Evolutionary conservation across 2,329 filamentous ascomycete species (phyloP).

Genomic region (Colletotrichum tropicicola): DNA sequence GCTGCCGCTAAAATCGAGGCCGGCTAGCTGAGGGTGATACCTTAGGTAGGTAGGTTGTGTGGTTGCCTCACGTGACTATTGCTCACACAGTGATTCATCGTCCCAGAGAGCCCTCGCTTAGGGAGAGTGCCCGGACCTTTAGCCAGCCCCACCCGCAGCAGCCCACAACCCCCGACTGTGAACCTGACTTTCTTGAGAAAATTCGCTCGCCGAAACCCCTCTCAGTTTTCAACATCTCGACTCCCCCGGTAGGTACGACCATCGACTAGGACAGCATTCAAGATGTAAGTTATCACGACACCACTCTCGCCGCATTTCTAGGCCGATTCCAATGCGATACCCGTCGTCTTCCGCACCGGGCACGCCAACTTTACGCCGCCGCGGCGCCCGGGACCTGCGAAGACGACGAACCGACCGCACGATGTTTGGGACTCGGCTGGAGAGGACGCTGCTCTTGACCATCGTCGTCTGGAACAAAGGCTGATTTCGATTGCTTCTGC

Average conservation of each 20-base stretch:
- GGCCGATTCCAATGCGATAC: slow-evolving; percentile 20
- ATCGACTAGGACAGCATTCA: slow-evolving; percentile 47
- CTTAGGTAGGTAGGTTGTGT: too few species aligned
- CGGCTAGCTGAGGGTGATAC: too few species aligned
- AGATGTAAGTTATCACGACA: slow-evolving; percentile 46
- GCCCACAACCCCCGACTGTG: slow-evolving; percentile 47
- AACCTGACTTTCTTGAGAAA: slow-evolving; percentile 41
- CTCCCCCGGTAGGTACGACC: slow-evolving; percentile 41
- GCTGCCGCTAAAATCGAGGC: too few species aligned
- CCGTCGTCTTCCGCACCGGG: slow-evolving; percentile 11
- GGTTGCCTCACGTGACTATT: neutral
- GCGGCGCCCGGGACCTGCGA: slow-evolving; percentile 1
- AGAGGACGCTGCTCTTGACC: neutral
- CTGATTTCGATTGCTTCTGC: slow-evolving; percentile 36
- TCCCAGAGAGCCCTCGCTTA: slow-evolving; percentile 54
- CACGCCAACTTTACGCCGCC: neutral
- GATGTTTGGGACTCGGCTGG: neutral
- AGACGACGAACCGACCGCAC: slow-evolving; percentile 7
- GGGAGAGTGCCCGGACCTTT: slow-evolving; percentile 34
- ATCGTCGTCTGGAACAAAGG: neutral
- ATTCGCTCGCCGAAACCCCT: slow-evolving; percentile 45
- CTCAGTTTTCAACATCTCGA: slow-evolving; percentile 45
- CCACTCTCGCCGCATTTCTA: slow-evolving; percentile 1
- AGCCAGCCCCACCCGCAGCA: slow-evolving; percentile 51
- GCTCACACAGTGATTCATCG: neutral